Percentiles rank a stretch among this genome's conserved stretches.
These are phyloP conservation scores for Macrophomina phaseolina DNA, from an alignment of 2,329 filamentous ascomycete species.

Conservation along the genomic window DNA sequence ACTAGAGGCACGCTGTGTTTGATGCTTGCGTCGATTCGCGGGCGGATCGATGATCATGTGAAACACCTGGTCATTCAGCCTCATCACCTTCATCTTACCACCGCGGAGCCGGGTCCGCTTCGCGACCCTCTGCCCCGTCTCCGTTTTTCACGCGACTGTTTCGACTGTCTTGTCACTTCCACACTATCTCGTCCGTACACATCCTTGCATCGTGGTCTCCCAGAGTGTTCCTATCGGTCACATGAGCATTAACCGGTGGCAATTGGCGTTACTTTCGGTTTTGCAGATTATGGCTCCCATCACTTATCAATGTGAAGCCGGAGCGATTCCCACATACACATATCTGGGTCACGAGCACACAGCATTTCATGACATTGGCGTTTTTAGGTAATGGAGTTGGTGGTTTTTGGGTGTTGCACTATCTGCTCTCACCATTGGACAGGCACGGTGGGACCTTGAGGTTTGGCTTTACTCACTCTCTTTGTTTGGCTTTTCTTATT, in stretches of 20 bases:
- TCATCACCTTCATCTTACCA: not conserved
- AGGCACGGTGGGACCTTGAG: constrained; percentile 3
- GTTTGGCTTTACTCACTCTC: constrained; percentile 6
- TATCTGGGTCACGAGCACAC: constrained; percentile 21
- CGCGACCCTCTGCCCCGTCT: not conserved
- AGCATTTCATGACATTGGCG: constrained; percentile 27
- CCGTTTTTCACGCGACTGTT: not conserved
- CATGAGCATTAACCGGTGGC: constrained; percentile 17
- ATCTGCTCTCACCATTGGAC: not conserved
- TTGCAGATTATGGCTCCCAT: constrained; percentile 17
- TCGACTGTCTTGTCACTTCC: not conserved
- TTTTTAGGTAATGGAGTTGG: constrained; percentile 11
- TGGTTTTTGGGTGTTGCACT: constrained; percentile 10
- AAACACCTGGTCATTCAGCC: constrained; percentile 18
- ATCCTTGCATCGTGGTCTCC: constrained; percentile 15
- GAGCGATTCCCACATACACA: constrained; percentile 24
- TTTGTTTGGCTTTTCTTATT: constrained; percentile 20
- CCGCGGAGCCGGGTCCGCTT: constrained; percentile 12
- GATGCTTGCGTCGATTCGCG: constrained; percentile 25
- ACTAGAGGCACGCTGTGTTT: constrained; percentile 15
- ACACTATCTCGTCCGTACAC: not conserved
- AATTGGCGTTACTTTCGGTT: constrained; percentile 24
- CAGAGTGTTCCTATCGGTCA: constrained; percentile 11
- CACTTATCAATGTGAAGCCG: constrained; percentile 12
- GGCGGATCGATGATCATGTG: constrained; percentile 25